These are phyloP conservation scores for Starmerella lactis-condensi DNA, from an alignment of 805 yeast species.

Conservation along the genomic window DNA sequence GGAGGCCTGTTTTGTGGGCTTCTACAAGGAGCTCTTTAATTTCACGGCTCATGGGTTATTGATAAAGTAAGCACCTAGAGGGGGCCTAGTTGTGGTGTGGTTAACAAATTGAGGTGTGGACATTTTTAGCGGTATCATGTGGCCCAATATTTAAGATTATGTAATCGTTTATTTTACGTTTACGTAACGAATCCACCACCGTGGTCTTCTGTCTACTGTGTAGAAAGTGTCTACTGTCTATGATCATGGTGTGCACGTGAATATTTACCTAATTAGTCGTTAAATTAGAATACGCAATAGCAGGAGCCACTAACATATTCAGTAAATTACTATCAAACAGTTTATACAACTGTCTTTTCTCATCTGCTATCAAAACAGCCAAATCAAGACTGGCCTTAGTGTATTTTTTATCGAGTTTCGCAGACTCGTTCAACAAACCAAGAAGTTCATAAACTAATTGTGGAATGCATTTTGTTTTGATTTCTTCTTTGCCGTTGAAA, in stretches of 20 bases:
- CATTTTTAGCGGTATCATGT: too few species aligned
- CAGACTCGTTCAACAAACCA: slow-evolving; percentile 31
- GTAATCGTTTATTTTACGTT: too few species aligned
- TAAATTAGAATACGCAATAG: too few species aligned
- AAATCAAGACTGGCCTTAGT: slow-evolving; percentile 40
- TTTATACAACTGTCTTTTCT: slow-evolving; percentile 38
- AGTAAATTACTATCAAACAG: slow-evolving; percentile 34
- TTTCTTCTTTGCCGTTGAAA: slow-evolving; percentile 22
- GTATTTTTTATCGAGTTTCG: slow-evolving; percentile 26
- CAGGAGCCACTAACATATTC: slow-evolving; percentile 4
- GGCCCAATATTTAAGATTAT: too few species aligned
- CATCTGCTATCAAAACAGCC: slow-evolving; percentile 50
- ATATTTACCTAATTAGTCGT: too few species aligned
- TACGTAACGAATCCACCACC: too few species aligned
- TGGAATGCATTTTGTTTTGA: slow-evolving; percentile 58
- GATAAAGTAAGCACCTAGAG: too few species aligned
- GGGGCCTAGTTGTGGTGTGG: too few species aligned
- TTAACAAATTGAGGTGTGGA: too few species aligned
- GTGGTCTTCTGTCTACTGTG: too few species aligned
- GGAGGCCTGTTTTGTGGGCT: slow-evolving; percentile 13
- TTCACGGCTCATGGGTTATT: background rate
- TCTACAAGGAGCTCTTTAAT: slow-evolving; percentile 22
- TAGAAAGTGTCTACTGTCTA: too few species aligned
- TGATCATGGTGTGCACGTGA: too few species aligned
- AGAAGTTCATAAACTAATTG: slow-evolving; percentile 48